Evolutionary conservation across 1,284 basidiomycete species (phyloP).

Genomic region (Cystobasidium pallidum): DNA sequence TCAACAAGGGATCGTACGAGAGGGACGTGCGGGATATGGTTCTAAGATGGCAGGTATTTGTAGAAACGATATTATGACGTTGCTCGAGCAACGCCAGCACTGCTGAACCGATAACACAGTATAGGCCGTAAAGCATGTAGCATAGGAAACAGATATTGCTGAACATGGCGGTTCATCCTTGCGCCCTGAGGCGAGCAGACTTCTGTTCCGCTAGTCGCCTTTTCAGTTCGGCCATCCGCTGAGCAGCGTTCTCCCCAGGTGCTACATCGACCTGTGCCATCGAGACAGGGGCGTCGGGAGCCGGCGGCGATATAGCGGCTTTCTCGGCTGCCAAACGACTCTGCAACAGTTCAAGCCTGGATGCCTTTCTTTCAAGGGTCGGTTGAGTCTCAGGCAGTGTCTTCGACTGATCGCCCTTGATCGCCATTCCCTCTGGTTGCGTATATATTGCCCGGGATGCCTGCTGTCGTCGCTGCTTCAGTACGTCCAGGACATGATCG

Average conservation of each 20-base stretch:
- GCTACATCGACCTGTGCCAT: not conserved
- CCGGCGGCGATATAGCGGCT: conserved; percentile 1
- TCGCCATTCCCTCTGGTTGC: not conserved
- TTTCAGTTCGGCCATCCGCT: conserved; percentile 26
- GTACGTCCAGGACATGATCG: conserved; percentile 28
- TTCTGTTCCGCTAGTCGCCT: conserved; percentile 28
- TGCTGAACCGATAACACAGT: not conserved
- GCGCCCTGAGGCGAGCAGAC: not conserved
- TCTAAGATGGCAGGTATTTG: conserved; percentile 48
- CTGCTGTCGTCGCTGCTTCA: conserved; percentile 9
- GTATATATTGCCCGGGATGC: not conserved
- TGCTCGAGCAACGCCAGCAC: not conserved
- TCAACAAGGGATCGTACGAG: conserved; percentile 45
- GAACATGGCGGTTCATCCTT: not conserved
- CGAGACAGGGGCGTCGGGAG: not conserved
- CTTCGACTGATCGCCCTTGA: not conserved
- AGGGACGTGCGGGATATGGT: conserved; percentile 46
- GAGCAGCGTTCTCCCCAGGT: not conserved
- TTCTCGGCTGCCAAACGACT: conserved; percentile 24
- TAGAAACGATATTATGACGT: conserved; percentile 18
- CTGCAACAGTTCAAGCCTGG: conserved; percentile 12
- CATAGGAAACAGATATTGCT: conserved; percentile 8
- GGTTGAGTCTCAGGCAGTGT: not conserved
- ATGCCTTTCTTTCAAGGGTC: no score
- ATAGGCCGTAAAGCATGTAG: conserved; percentile 9